Evolutionary conservation across 768 basidiomycete species (phyloP).

Genomic region (Mycena floridula): DNA sequence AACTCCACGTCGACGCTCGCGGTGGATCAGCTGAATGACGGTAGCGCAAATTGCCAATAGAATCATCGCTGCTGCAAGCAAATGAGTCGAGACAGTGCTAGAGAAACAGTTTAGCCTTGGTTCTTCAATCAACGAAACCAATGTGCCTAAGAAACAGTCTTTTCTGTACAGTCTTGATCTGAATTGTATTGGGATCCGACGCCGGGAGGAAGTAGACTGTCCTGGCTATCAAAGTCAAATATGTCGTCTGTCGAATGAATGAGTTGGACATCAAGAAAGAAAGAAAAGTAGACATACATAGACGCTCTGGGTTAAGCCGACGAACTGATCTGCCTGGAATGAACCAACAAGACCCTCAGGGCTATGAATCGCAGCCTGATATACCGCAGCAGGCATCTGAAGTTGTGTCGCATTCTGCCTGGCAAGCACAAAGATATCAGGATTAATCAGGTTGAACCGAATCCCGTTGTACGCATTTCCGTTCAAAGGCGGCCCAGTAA

Average conservation of each 20-base stretch:
- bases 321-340: conserved; percentile 32
- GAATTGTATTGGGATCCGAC: conserved; percentile 27
- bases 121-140: not conserved
- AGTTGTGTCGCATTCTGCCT: conserved; percentile 38
- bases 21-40: conserved; percentile 42
- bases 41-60: conserved; percentile 36
- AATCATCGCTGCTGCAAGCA: conserved; percentile 35
- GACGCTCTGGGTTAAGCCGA: conserved; percentile 30
- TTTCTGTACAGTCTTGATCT: conserved; percentile 36
- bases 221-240: conserved; percentile 44
- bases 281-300: conserved; percentile 34
- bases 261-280: not conserved
- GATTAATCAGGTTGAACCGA: conserved; percentile 35
- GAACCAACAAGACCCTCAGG: conserved; percentile 29
- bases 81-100: conserved; percentile 37
- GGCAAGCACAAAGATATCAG: conserved; percentile 32
- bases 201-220: conserved; percentile 40
- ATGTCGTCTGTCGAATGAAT: conserved; percentile 27
- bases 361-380: conserved; percentile 36
- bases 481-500: conserved; percentile 38
- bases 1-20: conserved; percentile 35
- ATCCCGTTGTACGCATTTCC: conserved; percentile 51
- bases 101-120: not conserved
- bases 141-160: conserved; percentile 45
- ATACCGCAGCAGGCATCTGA: conserved; percentile 46